A percentile compares a stretch with the other conserved stretches of the same genome.
Conservation (phyloP, 1,139 yeast species). For the Fermentozyma sake region DNA sequence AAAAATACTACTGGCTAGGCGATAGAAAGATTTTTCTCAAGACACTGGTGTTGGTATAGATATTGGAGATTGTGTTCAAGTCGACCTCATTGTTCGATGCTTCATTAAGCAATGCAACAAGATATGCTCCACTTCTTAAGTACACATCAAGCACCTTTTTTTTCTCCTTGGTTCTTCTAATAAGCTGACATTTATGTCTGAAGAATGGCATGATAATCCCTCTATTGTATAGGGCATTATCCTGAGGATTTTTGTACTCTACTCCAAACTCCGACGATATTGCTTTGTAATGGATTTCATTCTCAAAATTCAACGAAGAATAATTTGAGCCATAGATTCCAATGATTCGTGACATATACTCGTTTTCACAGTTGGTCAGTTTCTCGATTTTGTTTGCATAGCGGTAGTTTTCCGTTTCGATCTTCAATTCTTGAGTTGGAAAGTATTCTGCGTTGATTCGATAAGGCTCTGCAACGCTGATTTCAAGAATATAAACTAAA, state of each 20-base stretch:
- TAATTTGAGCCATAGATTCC: slow-evolving; percentile 41
- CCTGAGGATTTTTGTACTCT: slow-evolving; percentile 27
- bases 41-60: slow-evolving; percentile 35
- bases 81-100: slow-evolving; percentile 24
- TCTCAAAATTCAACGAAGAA: slow-evolving; percentile 33
- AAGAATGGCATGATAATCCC: slow-evolving; percentile 53
- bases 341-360: slow-evolving; percentile 42
- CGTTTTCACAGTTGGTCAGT: slow-evolving; percentile 17
- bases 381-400: slow-evolving; percentile 31
- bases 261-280: slow-evolving; percentile 55
- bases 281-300: slow-evolving; percentile 44
- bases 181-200: slow-evolving; percentile 37
- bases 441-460: slow-evolving; percentile 35
- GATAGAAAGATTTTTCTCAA: slow-evolving; percentile 37
- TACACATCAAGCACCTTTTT: slow-evolving; percentile 33
- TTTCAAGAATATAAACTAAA: slow-evolving; percentile 54
- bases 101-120: slow-evolving; percentile 48
- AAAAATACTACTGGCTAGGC: too few relatives aligned
- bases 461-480: slow-evolving; percentile 46
- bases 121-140: slow-evolving; percentile 53
- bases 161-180: slow-evolving; percentile 23
- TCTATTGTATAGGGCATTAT: slow-evolving; percentile 31
- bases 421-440: slow-evolving; percentile 33
- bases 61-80: slow-evolving; percentile 43
- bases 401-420: slow-evolving; percentile 42